Base-by-base conservation (phyloP, 2,329 filamentous ascomycete species). In the Calonectria naviculata region DNA sequence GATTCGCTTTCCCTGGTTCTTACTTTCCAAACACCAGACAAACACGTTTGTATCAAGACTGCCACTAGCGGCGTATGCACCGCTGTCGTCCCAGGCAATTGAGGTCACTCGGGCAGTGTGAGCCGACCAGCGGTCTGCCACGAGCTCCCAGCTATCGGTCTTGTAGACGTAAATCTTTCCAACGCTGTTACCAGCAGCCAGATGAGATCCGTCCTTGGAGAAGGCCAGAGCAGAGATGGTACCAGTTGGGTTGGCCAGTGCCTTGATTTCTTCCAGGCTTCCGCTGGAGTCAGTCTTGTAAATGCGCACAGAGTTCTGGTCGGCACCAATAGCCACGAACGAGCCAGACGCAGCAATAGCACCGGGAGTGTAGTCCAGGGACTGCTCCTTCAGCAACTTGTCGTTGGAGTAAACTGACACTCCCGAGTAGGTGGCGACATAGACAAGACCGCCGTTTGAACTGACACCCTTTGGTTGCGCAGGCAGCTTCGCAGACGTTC, bases 1-100 rank as follows among this genome's bases (percentile, higher is more conserved):
- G 76, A 97, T 90, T 76, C 96, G 90, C 83, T 94, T 94, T 3
- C 94, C 95, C 0, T 96, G 96, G 78, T 94, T 93, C 72, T 84
- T 88, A 80, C 94, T 94, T 44, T 86, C 88, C 67, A 98, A 83
- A 81, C 94, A 98, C 95, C 97, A 99, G 34, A 98, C 92, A 81
- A 94, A 95, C 24, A 99, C 89, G 79, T 97, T 95, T 0, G 96
- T 98, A 81, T 99, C 97, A 61, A 99, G 85, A 54, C 91, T 93
- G 15, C 95, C 96, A 81, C 94, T 97, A 24, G 91, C 94, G 3
- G 95, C 92, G 80, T 95, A 93, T 26, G 92, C 93, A 15, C 93
- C 93, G 21, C 90, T 89, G 21, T 89, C 86, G 78, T 95, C 94
- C 97, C 97, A 99, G 17, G 92, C 86, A 71, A 91, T 87, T 75